Evolutionary conservation across 805 yeast genomes (phyloP).

Genomic region (Yarrowia keelungensis): DNA sequence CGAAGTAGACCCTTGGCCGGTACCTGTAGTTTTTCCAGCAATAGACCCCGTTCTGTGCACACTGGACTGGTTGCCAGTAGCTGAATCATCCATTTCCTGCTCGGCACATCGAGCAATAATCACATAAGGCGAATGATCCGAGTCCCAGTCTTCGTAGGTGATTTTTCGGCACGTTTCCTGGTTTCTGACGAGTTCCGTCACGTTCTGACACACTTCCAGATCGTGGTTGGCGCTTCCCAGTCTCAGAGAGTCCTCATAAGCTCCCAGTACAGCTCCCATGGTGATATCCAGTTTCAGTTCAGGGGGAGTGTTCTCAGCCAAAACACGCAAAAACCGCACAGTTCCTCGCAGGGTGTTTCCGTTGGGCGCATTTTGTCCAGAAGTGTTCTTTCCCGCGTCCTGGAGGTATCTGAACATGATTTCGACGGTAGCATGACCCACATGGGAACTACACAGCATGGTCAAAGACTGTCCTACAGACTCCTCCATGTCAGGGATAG

Average conservation of each 20-base stretch:
- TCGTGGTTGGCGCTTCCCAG: slow-evolving; percentile 54
- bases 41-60: not conserved
- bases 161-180: slow-evolving; percentile 46
- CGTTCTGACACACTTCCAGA: slow-evolving; percentile 53
- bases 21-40: slow-evolving; percentile 8
- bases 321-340: slow-evolving; percentile 46
- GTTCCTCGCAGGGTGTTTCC: slow-evolving; percentile 52
- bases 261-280: slow-evolving; percentile 49
- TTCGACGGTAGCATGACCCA: slow-evolving; percentile 50
- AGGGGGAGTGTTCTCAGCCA: slow-evolving; percentile 47
- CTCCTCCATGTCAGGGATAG: slow-evolving; percentile 51
- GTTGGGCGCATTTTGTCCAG: slow-evolving; percentile 41
- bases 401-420: slow-evolving; percentile 49
- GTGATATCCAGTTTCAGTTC: slow-evolving; percentile 47
- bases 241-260: slow-evolving; percentile 49
- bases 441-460: slow-evolving; percentile 52
- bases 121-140: slow-evolving; percentile 53
- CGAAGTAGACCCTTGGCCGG: slow-evolving; percentile 18
- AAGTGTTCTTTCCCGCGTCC: slow-evolving; percentile 42
- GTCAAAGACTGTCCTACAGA: slow-evolving; percentile 53
- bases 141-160: slow-evolving; percentile 48
- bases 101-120: slow-evolving; percentile 42
- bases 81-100: slow-evolving; percentile 15
- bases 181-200: slow-evolving; percentile 53
- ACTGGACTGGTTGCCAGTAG: slow-evolving; percentile 1